Base-by-base conservation (phyloP, 768 basidiomycete genomes). In the Tulasnella calospora region DNA sequence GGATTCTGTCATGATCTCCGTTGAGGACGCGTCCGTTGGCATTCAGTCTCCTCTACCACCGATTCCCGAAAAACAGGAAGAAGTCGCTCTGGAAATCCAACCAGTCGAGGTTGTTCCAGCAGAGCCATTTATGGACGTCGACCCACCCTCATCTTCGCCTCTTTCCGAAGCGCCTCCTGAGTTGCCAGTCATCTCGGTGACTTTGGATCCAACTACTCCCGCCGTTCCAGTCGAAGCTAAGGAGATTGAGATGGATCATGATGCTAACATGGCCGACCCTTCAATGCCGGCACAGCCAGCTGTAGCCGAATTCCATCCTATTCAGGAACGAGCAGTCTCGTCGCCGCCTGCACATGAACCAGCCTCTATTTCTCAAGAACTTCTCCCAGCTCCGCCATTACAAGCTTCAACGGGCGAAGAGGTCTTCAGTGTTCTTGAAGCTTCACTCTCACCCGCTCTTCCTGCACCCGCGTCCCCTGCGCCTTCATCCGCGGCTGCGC, bases 11-110 rank as follows among this genome's bases (percentile, higher is more conserved):
- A 67, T 67, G 61, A 2, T 27, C 33, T 17, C 61, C 15, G 27
- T 12, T 0, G 71, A 72, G 36, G 71, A 72, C 15, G 44, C 36
- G 21, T 72, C 71, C 6, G 38, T 41, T 72, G 38, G 44, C 23
- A 72, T 72, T n/a, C 71, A 72, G 71, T 41, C 71, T 0, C 71
- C 71, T 23, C 71, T 72, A 3, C 71, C 71, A 13, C n/a, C 71
- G 4, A 41, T 72, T 27, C 44, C 71, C 21, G 21, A 23, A 41
- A 7, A 10, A 40, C 38, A 27, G 17, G 44, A 40, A 30, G 71
- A 72, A 30, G 38, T 30, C 0, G 33, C 10, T 15, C 10, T 17
- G 61, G 10, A 17, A 27, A 15, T 27, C 6, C 9, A 67, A 27
- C 61, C 33, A 2, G 27, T 17, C 30, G 61, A 67, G 1, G 33